These are phyloP conservation scores for Hygrocybe coccinea DNA, from an alignment of 768 basidiomycete genomes.

Conservation along the genomic window DNA sequence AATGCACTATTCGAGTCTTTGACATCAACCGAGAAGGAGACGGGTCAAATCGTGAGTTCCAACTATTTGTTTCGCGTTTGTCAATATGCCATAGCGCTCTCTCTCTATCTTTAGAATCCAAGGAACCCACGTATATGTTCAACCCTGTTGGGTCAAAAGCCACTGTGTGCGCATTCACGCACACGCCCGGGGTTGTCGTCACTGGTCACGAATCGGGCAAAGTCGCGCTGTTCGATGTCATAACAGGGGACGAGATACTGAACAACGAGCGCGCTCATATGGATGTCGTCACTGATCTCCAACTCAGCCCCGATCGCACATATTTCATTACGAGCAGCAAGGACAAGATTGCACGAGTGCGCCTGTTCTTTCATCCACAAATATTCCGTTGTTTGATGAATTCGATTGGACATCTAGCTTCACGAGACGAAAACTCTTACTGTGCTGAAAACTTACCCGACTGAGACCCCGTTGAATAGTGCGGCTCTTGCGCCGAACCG, in stretches of 20 bases:
- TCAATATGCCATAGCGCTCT: neutral
- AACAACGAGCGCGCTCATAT: slow-evolving; percentile 86
- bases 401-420: slow-evolving; percentile 45
- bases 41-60: slow-evolving; percentile 67
- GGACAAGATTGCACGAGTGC: slow-evolving; percentile 90
- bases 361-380: slow-evolving; percentile 22
- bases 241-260: slow-evolving; percentile 75
- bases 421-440: slow-evolving; percentile 85
- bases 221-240: slow-evolving; percentile 84
- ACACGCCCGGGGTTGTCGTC: slow-evolving; percentile 70
- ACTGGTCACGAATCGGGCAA: slow-evolving; percentile 98
- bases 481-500: slow-evolving; percentile 79
- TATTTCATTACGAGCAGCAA: slow-evolving; percentile 97
- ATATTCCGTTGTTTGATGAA: slow-evolving; percentile 3
- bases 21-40: slow-evolving; percentile 79
- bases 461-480: slow-evolving; percentile 94
- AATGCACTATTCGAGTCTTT: slow-evolving; percentile 89
- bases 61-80: no score
- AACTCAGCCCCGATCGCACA: slow-evolving; percentile 81
- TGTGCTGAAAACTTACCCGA: slow-evolving; percentile 88
- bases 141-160: slow-evolving; percentile 90
- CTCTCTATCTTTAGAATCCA: slow-evolving; percentile 50
- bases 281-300: slow-evolving; percentile 86
- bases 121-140: slow-evolving; percentile 74
- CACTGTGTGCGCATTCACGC: slow-evolving; percentile 92